Percentiles rank a stretch among this genome's conserved stretches.
phyloP scores from a whole-genome alignment of 257 asterid genomes.

The Fraxinus americana region DNA sequence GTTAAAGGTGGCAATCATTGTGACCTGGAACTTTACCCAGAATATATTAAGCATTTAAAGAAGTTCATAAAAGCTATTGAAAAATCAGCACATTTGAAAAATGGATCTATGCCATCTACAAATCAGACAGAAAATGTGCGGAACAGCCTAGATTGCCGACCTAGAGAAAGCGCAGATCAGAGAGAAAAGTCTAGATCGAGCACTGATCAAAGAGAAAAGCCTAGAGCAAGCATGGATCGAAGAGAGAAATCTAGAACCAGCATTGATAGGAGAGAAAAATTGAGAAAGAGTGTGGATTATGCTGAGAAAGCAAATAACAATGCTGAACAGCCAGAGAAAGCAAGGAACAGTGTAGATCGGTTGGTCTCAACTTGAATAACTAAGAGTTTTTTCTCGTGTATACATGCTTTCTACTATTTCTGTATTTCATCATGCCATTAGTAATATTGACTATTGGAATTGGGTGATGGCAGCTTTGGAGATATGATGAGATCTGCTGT shows the following conservation, averaged over 20 bases:
- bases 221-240: slow-evolving; percentile 59
- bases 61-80: slow-evolving; percentile 73
- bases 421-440: slow-evolving; percentile 15
- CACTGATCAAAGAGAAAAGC: slow-evolving; percentile 65
- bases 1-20: slow-evolving; percentile 90
- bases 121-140: slow-evolving; percentile 53
- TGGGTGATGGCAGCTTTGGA: slow-evolving; percentile 76
- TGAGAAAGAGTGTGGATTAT: slow-evolving; percentile 53
- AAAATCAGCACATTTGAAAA: slow-evolving; percentile 62
- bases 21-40: slow-evolving; percentile 91
- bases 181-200: slow-evolving; percentile 79
- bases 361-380: slow-evolving; percentile 52
- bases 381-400: slow-evolving; percentile 33
- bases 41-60: slow-evolving; percentile 85
- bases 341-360: slow-evolving; percentile 97
- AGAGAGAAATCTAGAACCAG: slow-evolving; percentile 70
- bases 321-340: slow-evolving; percentile 75
- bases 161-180: slow-evolving; percentile 71
- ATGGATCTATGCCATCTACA: slow-evolving; percentile 36
- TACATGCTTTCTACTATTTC: slow-evolving; percentile 9
- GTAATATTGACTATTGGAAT: slow-evolving; percentile 40
- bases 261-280: slow-evolving; percentile 70
- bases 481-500: slow-evolving; percentile 93
- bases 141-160: slow-evolving; percentile 70
- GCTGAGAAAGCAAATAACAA: slow-evolving; percentile 53